Conservation (phyloP, 148 eudicot species). For the Salicornia ramosissima region DNA sequence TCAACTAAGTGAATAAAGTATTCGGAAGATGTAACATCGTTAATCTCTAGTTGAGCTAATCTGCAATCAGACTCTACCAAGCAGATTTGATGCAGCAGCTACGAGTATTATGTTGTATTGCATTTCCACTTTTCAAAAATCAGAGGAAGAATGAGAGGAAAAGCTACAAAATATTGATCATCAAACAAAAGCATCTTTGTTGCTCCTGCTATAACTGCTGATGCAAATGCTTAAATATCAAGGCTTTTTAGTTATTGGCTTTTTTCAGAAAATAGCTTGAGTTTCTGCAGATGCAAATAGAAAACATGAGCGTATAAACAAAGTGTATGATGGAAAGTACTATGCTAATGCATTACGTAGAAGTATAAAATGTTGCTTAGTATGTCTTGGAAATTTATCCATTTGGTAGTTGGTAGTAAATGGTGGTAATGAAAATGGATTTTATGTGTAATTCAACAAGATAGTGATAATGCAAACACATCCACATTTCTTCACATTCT, state of each 20-base stretch:
- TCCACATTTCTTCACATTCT: too few species aligned
- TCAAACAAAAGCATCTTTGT: constrained; percentile 5
- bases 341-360: too few species aligned
- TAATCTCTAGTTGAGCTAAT: constrained; percentile 13
- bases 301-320: constrained; percentile 10
- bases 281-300: constrained; percentile 38
- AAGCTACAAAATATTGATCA: constrained; percentile 7
- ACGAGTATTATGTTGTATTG: neutral
- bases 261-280: constrained; percentile 52
- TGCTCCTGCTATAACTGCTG: neutral
- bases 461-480: too few species aligned
- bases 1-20: constrained; percentile 8
- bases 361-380: too few species aligned
- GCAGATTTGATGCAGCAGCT: constrained; percentile 4
- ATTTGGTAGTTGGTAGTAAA: too few species aligned
- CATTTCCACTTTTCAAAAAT: neutral
- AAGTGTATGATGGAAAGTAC: neutral
- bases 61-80: constrained; percentile 15
- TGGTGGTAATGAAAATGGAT: too few species aligned
- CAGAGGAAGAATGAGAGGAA: constrained; percentile 1
- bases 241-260: constrained; percentile 36
- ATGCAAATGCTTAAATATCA: constrained; percentile 25
- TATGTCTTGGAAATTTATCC: too few species aligned
- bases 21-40: constrained; percentile 2
- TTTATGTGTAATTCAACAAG: too few species aligned